Evolutionary conservation across 805 yeast genomes (phyloP).

Genomic region (Kodamaea lidongshanica): DNA sequence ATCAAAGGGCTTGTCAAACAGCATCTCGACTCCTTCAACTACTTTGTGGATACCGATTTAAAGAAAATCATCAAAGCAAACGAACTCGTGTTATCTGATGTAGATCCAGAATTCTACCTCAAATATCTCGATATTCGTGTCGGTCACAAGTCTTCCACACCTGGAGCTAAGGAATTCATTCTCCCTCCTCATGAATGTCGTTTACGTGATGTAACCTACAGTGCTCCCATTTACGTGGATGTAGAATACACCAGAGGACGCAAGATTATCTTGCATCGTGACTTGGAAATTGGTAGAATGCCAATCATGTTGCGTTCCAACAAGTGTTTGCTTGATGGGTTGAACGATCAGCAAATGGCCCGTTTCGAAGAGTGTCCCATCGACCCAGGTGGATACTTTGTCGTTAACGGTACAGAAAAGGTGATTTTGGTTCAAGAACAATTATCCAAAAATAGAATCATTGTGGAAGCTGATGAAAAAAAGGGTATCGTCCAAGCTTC

Average conservation of each 20-base stretch:
- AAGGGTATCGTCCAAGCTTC: slow-evolving; percentile 94
- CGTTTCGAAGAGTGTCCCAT: slow-evolving; percentile 86
- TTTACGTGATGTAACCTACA: slow-evolving; percentile 85
- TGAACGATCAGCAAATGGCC: slow-evolving; percentile 81
- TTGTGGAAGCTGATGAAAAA: slow-evolving; percentile 95
- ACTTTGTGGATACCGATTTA: slow-evolving; percentile 88
- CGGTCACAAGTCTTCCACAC: slow-evolving; percentile 62
- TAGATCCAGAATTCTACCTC: slow-evolving; percentile 93
- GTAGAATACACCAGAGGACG: slow-evolving; percentile 96
- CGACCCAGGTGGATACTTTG: slow-evolving; percentile 98
- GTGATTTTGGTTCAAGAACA: slow-evolving; percentile 97
- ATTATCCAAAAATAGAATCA: slow-evolving; percentile 91
- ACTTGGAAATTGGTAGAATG: slow-evolving; percentile 94
- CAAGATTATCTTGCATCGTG: slow-evolving; percentile 82
- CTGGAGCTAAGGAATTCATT: slow-evolving; percentile 51
- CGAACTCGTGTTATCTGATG: slow-evolving; percentile 83
- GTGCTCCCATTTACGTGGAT: slow-evolving; percentile 94
- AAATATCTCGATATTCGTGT: slow-evolving; percentile 91
- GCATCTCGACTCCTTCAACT: slow-evolving; percentile 96
- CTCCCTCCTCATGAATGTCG: slow-evolving; percentile 94
- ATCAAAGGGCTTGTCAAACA: slow-evolving; percentile 96
- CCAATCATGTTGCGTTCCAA: slow-evolving; percentile 96
- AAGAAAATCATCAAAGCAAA: slow-evolving; percentile 91
- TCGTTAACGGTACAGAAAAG: slow-evolving; percentile 96
- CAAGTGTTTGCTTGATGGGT: slow-evolving; percentile 80